Percentiles rank a stretch among this genome's conserved stretches.
These are phyloP conservation scores for Moelleriella libera DNA, from an alignment of 2,329 filamentous ascomycete species.

Conservation along the genomic window DNA sequence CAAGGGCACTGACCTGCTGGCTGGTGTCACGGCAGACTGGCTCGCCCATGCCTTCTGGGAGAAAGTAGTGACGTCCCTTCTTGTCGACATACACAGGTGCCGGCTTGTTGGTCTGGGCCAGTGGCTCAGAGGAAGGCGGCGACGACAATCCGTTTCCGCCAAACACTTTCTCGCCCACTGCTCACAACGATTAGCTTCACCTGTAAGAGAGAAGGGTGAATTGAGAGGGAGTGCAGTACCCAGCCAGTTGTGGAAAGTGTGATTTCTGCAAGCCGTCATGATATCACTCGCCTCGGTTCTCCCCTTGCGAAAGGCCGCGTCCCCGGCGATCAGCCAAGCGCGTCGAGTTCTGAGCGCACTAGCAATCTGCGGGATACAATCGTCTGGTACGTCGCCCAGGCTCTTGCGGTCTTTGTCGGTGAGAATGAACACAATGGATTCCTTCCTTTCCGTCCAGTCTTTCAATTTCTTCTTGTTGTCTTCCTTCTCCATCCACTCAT, in stretches of 20 bases:
- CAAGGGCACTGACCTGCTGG: constrained; percentile 2
- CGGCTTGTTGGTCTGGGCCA: constrained; percentile 7
- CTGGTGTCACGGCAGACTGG: not conserved
- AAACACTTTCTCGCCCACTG: constrained; percentile 16
- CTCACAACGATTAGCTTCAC: not conserved
- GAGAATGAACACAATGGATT: constrained; percentile 14
- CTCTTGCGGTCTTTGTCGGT: constrained; percentile 11
- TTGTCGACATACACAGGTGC: constrained; percentile 8
- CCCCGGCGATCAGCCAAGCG: constrained; percentile 10
- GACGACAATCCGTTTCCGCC: constrained; percentile 14
- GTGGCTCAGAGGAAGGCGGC: constrained; percentile 8
- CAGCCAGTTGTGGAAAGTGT: constrained; percentile 21
- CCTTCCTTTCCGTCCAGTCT: constrained; percentile 10
- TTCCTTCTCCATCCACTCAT: constrained; percentile 17
- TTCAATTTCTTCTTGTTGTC: constrained; percentile 17
- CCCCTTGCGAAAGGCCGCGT: constrained; percentile 3
- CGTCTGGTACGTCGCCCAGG: constrained; percentile 15
- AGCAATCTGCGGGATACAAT: constrained; percentile 14
- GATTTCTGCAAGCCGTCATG: constrained; percentile 10
- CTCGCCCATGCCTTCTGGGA: constrained; percentile 2
- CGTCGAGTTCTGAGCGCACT: constrained; percentile 19
- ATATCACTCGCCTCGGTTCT: constrained; percentile 8
- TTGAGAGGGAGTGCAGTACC: constrained; percentile 8
- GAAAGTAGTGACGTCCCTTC: constrained; percentile 13
- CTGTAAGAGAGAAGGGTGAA: not conserved